Percentiles rank a stretch among this genome's conserved stretches.
Conservation (phyloP, 2,329 filamentous ascomycete species). For the Juglanconis oblonga region DNA sequence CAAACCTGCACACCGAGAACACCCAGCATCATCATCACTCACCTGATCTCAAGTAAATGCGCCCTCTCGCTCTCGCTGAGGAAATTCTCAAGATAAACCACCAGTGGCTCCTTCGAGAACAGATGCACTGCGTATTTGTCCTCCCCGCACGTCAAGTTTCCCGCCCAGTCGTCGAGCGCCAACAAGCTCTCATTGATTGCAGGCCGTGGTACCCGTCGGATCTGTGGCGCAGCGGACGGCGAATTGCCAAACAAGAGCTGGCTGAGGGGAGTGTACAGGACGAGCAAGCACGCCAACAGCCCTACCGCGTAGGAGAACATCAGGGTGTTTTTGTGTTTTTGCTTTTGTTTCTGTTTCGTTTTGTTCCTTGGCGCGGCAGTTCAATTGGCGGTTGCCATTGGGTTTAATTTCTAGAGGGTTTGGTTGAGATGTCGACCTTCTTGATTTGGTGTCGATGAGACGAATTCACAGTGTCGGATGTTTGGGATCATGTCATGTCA, state of each 20-base stretch:
- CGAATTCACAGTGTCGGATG: neutral
- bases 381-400: no score
- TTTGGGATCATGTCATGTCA: neutral
- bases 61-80: slow-evolving; percentile 40
- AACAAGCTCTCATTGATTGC: slow-evolving; percentile 49
- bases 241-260: slow-evolving; percentile 31
- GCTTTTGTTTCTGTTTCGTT: slow-evolving; percentile 20
- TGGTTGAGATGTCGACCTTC: neutral
- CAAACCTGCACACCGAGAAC: neutral
- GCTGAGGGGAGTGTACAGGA: slow-evolving; percentile 43
- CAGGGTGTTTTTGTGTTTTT: no score
- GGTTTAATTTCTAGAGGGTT: no score
- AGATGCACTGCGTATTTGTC: slow-evolving; percentile 42
- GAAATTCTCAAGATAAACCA: slow-evolving; percentile 54
- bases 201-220: slow-evolving; percentile 40
- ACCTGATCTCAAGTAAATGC: slow-evolving; percentile 52
- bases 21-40: slow-evolving; percentile 5
- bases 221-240: slow-evolving; percentile 21
- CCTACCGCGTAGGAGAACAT: slow-evolving; percentile 45
- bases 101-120: slow-evolving; percentile 46
- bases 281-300: slow-evolving; percentile 38
- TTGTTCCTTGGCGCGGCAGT: neutral
- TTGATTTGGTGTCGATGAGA: neutral
- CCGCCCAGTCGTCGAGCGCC: slow-evolving; percentile 40
- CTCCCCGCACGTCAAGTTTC: slow-evolving; percentile 32